phyloP scores from a whole-genome alignment of 305 asterid species.

The Ruellia speciosa region DNA sequence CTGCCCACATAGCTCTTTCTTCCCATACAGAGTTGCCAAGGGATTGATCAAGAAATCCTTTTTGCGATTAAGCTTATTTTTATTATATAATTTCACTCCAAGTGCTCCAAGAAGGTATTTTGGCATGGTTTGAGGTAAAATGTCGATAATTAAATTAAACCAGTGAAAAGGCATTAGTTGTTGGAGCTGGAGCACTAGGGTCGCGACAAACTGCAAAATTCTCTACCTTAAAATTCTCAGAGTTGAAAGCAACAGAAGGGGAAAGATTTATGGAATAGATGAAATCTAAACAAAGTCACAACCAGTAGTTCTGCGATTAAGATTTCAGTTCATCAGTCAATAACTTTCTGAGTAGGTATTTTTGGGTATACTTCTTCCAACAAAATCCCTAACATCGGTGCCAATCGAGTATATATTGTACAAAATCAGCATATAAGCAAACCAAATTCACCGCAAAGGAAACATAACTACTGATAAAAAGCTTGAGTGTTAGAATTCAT shows the following conservation, averaged over 20 bases:
- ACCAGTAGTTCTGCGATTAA: not conserved
- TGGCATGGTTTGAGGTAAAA: not conserved
- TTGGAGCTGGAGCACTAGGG: not conserved
- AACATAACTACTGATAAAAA: not conserved
- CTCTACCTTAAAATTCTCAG: not conserved
- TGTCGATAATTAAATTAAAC: not conserved
- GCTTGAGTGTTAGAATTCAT: not conserved
- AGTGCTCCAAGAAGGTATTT: not conserved
- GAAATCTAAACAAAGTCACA: not conserved
- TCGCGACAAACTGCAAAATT: not conserved
- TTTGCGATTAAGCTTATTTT: too few species aligned
- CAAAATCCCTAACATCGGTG: not conserved
- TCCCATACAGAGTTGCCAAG: too few species aligned
- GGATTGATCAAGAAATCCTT: too few species aligned
- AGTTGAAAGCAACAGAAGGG: not conserved
- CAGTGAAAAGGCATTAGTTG: not conserved
- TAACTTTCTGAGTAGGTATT: not conserved
- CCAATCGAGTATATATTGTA: not conserved
- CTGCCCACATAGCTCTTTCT: too few species aligned
- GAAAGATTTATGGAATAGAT: not conserved
- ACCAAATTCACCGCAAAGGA: not conserved
- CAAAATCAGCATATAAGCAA: not conserved
- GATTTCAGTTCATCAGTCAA: not conserved
- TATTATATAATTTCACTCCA: not conserved
- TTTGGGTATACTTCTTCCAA: not conserved